Evolutionary conservation across 2,329 filamentous ascomycete genomes (phyloP).

Genomic region (Kalaharituber pfeilii): DNA sequence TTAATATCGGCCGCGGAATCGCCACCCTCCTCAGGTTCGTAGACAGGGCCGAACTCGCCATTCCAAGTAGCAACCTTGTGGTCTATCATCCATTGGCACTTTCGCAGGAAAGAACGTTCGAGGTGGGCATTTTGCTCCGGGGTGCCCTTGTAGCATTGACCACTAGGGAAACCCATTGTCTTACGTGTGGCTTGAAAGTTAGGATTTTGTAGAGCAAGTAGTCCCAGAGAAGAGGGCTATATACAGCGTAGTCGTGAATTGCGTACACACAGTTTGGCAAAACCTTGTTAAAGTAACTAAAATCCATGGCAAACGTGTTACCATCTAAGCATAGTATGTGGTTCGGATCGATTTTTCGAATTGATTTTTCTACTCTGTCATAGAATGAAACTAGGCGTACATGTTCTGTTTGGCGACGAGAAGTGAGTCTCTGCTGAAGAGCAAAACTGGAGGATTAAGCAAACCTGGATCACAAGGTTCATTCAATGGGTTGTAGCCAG

Average conservation of each 20-base stretch:
- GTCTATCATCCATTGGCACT: constrained; percentile 32
- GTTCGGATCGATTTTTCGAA: constrained; percentile 32
- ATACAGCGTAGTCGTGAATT: constrained; percentile 30
- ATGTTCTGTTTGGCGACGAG: constrained; percentile 23
- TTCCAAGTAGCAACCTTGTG: constrained; percentile 34
- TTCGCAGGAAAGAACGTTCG: constrained; percentile 31
- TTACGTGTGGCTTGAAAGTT: neutral
- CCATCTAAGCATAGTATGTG: constrained; percentile 33
- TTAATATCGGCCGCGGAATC: constrained; percentile 27
- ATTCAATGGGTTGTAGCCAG: constrained; percentile 37
- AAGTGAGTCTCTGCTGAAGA: neutral
- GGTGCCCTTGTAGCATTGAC: constrained; percentile 29
- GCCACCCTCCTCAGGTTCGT: constrained; percentile 27
- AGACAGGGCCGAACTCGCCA: constrained; percentile 38
- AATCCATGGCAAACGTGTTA: constrained; percentile 33
- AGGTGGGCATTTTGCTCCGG: constrained; percentile 29
- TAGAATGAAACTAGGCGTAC: constrained; percentile 33
- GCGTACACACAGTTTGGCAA: constrained; percentile 33
- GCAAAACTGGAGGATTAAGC: neutral
- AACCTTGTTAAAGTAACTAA: constrained; percentile 29
- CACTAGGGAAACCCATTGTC: constrained; percentile 31
- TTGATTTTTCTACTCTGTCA: constrained; percentile 31
- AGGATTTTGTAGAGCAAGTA: constrained; percentile 7
- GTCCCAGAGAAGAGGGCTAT: constrained; percentile 4
- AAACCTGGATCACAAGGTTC: constrained; percentile 32